Conservation (phyloP, 768 basidiomycete species). For the Asterophora lycoperdoides region DNA sequence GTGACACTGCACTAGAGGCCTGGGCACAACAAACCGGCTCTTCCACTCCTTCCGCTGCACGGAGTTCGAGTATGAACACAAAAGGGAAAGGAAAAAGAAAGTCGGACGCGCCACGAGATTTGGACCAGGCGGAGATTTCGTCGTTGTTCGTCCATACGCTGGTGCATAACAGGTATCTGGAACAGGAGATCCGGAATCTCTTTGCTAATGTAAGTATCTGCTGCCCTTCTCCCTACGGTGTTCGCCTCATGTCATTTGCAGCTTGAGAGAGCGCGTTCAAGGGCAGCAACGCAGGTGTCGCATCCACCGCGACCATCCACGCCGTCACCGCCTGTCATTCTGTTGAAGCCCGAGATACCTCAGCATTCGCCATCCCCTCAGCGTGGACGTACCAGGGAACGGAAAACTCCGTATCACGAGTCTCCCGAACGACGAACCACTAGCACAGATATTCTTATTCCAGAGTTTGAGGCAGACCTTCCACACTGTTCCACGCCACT, state of each 20-base stretch:
- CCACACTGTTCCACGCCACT: neutral
- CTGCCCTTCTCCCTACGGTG: neutral
- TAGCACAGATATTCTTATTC: no score
- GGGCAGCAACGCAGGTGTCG: neutral
- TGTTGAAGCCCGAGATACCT: neutral
- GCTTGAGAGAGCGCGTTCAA: slow-evolving; percentile 9
- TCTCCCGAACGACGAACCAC: neutral
- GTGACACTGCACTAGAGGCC: slow-evolving; percentile 44
- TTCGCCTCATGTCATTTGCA: neutral
- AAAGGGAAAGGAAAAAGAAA: neutral
- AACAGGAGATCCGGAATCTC: slow-evolving; percentile 32
- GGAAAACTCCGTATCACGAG: neutral
- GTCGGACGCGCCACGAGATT: neutral
- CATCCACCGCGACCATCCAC: neutral
- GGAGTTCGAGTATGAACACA: neutral
- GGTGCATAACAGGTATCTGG: slow-evolving; percentile 33
- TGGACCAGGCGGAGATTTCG: slow-evolving; percentile 26
- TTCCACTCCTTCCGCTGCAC: neutral
- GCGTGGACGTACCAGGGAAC: neutral
- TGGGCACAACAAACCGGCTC: slow-evolving; percentile 2
- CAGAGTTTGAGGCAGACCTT: neutral
- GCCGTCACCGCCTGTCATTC: neutral
- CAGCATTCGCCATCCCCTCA: neutral
- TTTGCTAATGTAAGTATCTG: slow-evolving; percentile 22
- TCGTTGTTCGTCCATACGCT: slow-evolving; percentile 27